Evolutionary conservation across 169 alveolate genomes (phyloP).

Genomic region (Babesia gibsoni): DNA sequence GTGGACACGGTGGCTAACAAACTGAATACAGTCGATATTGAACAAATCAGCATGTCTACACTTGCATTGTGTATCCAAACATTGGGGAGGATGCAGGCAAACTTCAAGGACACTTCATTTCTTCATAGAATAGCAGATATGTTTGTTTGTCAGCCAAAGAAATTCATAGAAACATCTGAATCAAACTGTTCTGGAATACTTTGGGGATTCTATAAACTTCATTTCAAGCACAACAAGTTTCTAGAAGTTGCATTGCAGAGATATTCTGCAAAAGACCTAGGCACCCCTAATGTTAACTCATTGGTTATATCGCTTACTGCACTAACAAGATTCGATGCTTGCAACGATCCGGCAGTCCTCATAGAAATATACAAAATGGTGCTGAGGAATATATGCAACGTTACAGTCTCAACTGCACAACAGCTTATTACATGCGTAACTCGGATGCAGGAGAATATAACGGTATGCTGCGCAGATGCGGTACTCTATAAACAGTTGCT

Average conservation of each 20-base stretch:
- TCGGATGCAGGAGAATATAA: constrained; percentile 33
- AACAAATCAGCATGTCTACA: constrained; percentile 20
- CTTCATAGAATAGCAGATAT: constrained; percentile 26
- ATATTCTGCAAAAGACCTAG: constrained; percentile 27
- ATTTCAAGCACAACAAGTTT: constrained; percentile 36
- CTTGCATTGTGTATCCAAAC: constrained; percentile 39
- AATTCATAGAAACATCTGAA: constrained; percentile 6
- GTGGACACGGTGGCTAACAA: constrained; percentile 42
- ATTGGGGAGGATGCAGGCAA: constrained; percentile 55
- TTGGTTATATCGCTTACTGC: constrained; percentile 46
- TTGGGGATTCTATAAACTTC: constrained; percentile 55
- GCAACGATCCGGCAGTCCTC: constrained; percentile 21
- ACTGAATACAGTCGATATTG: constrained; percentile 11
- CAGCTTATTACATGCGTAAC: constrained; percentile 43
- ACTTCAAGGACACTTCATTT: background rate
- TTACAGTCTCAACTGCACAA: constrained; percentile 46
- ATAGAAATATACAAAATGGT: constrained; percentile 37
- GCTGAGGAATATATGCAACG: constrained; percentile 5
- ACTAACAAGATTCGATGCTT: constrained; percentile 36
- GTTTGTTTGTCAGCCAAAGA: constrained; percentile 8
- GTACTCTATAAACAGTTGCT: background rate
- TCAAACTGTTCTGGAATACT: constrained; percentile 43
- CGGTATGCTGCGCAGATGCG: constrained; percentile 7
- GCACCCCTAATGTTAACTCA: constrained; percentile 47
- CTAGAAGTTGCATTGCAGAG: constrained; percentile 29